Conservation (phyloP, 2,329 filamentous ascomycete genomes). For the Colletotrichum eremochloae region DNA sequence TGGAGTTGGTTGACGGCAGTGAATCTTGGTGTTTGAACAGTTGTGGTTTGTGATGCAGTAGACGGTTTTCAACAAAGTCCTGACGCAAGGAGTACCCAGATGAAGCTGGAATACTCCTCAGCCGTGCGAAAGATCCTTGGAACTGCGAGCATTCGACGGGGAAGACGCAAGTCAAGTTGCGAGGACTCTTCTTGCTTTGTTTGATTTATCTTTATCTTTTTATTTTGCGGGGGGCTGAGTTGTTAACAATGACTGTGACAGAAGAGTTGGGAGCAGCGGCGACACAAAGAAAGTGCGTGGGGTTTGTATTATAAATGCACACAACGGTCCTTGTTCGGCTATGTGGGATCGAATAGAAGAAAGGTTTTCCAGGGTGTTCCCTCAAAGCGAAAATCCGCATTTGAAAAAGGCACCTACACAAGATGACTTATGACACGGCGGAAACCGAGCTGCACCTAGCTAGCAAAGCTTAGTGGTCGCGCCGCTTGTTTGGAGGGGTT, state of each 20-base stretch:
- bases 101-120: slow-evolving; percentile 71
- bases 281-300: not conserved
- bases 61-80: slow-evolving; percentile 53
- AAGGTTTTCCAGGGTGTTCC: slow-evolving; percentile 14
- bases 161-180: not conserved
- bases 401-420: not conserved
- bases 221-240: not conserved
- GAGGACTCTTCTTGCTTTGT: not conserved
- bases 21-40: slow-evolving; percentile 36
- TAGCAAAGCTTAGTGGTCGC: not conserved
- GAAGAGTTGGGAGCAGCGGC: not conserved
- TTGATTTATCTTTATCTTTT: not conserved
- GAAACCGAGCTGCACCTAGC: not conserved
- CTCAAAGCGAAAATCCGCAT: not conserved
- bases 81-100: slow-evolving; percentile 77
- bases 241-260: not conserved
- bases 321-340: slow-evolving; percentile 21
- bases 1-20: slow-evolving; percentile 28
- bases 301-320: slow-evolving; percentile 27
- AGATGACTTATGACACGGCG: not conserved
- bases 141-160: slow-evolving; percentile 35
- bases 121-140: slow-evolving; percentile 62
- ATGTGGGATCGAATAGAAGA: slow-evolving; percentile 19
- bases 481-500: slow-evolving; percentile 6
- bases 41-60: slow-evolving; percentile 25